Conservation (phyloP, 164 flowering plant species). For the Vitis rupestris region DNA sequence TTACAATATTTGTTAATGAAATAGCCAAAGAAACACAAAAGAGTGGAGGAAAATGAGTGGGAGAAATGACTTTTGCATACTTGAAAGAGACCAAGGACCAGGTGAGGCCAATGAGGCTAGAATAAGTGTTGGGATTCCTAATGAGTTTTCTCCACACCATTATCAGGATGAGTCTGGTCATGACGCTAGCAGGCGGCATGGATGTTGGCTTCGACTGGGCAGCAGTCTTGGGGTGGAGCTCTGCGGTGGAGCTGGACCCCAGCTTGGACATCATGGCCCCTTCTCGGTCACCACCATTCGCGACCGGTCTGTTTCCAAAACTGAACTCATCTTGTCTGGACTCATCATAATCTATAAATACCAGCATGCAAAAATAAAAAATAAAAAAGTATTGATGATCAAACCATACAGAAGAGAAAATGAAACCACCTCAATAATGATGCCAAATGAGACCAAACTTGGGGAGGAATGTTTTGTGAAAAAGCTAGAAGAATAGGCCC, state of each 20-base stretch:
- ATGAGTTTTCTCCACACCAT: constrained; percentile 37
- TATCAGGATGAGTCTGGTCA: constrained; percentile 29
- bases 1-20: background rate
- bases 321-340: no score
- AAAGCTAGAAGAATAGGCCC: no score
- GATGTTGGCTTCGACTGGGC: no score
- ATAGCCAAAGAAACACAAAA: background rate
- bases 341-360: no score
- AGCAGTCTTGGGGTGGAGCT: constrained; percentile 4
- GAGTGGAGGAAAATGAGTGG: background rate
- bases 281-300: no score
- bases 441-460: no score
- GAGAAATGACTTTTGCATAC: constrained; percentile 1
- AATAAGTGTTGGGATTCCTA: constrained; percentile 34
- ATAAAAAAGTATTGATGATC: no score
- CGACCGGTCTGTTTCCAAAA: no score
- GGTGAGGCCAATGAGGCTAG: constrained; percentile 25
- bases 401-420: no score
- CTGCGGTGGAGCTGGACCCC: constrained; percentile 17
- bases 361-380: no score
- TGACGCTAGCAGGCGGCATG: constrained; percentile 35
- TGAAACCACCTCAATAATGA: no score
- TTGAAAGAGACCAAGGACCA: constrained; percentile 33
- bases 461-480: no score
- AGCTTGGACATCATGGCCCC: constrained; percentile 1